A percentile compares a stretch with the other conserved stretches of the same genome.
These are phyloP conservation scores for Nigrospora sphaerica DNA, from an alignment of 2,329 filamentous ascomycete genomes.

Conservation along the genomic window DNA sequence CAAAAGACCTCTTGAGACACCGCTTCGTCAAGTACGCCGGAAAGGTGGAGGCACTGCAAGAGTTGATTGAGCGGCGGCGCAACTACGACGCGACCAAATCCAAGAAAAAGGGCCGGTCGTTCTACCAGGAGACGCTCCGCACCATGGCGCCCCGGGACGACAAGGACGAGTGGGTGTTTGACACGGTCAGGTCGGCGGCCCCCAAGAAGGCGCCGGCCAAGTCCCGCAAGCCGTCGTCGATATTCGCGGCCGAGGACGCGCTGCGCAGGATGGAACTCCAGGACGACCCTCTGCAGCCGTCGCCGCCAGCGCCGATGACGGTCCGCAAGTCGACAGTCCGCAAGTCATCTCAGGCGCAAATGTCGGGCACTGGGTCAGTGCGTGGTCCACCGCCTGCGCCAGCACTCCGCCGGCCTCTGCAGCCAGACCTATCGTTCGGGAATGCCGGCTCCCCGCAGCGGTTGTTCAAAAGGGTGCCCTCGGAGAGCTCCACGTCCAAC, in stretches of 20 bases:
- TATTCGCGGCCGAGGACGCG: slow-evolving; percentile 52
- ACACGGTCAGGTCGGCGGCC: slow-evolving; percentile 74
- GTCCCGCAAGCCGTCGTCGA: slow-evolving; percentile 48
- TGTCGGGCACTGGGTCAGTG: slow-evolving; percentile 31
- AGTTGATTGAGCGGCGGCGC: slow-evolving; percentile 76
- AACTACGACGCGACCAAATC: slow-evolving; percentile 72
- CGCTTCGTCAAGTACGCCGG: slow-evolving; percentile 82
- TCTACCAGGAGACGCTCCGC: slow-evolving; percentile 88
- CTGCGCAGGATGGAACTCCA: slow-evolving; percentile 55
- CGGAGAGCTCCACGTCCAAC: slow-evolving; percentile 47
- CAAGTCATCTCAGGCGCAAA: slow-evolving; percentile 34
- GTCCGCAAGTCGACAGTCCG: slow-evolving; percentile 53
- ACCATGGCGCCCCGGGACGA: slow-evolving; percentile 61
- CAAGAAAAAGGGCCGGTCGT: slow-evolving; percentile 64
- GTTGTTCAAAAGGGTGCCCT: slow-evolving; percentile 79
- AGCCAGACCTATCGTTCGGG: slow-evolving; percentile 86
- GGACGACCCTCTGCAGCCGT: slow-evolving; percentile 50
- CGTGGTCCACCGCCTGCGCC: slow-evolving; percentile 29
- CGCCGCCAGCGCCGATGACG: slow-evolving; percentile 37
- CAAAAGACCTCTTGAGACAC: slow-evolving; percentile 81
- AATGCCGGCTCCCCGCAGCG: slow-evolving; percentile 89
- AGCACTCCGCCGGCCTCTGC: slow-evolving; percentile 68
- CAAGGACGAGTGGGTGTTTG: slow-evolving; percentile 89
- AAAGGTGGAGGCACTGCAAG: slow-evolving; percentile 80
- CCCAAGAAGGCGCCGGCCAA: slow-evolving; percentile 47